Conservation (phyloP, 768 basidiomycete species). For the Mycena haematopus region DNA sequence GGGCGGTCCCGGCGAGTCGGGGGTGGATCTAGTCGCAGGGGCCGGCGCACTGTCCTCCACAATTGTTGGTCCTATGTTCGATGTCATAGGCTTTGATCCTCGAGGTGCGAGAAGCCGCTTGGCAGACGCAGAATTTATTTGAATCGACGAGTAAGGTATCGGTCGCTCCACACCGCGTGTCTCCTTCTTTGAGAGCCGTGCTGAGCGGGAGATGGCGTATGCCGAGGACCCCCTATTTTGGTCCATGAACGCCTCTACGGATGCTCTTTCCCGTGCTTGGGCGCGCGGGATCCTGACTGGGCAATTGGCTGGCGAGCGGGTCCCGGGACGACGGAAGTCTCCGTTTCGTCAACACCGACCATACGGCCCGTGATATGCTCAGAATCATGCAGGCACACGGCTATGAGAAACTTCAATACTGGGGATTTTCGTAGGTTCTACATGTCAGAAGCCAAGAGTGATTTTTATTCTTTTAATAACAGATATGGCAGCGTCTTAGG, state of each 20-base stretch:
- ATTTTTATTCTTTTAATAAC: not conserved
- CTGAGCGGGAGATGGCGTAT: conserved; percentile 19
- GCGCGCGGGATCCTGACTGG: conserved; percentile 15
- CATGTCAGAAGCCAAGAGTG: not conserved
- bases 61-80: conserved; percentile 26
- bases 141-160: conserved; percentile 17
- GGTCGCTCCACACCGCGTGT: conserved; percentile 25
- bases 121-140: not conserved
- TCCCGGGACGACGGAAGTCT: conserved; percentile 27
- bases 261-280: conserved; percentile 16
- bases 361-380: conserved; percentile 31
- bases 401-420: conserved; percentile 25
- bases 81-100: conserved; percentile 30
- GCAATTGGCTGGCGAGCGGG: conserved; percentile 15
- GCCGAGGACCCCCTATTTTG: not conserved
- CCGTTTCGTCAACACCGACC: conserved; percentile 26
- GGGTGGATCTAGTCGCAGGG: conserved; percentile 17
- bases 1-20: conserved; percentile 32
- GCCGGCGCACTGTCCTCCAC: conserved; percentile 1
- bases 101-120: conserved; percentile 24
- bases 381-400: conserved; percentile 26
- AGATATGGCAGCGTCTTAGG: not conserved
- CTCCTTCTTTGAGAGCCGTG: conserved; percentile 22
- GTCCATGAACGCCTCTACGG: conserved; percentile 21
- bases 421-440: conserved; percentile 29